These are phyloP conservation scores for Thalia dealbata DNA, from an alignment of 176 grass and related monocot genomes.

Conservation along the genomic window DNA sequence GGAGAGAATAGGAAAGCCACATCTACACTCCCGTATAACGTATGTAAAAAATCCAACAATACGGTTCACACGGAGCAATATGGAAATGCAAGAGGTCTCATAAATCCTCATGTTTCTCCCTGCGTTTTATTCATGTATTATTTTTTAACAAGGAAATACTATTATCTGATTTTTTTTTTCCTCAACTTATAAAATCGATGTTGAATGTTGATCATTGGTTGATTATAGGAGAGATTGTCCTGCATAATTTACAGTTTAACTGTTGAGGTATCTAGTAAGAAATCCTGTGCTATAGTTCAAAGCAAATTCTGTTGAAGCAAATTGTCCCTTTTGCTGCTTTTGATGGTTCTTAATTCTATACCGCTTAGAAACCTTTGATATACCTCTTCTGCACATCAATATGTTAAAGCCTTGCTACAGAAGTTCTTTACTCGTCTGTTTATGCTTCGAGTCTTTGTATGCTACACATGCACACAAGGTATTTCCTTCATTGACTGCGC, in stretches of 20 bases:
- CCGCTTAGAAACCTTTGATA: background rate
- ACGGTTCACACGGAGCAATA: no score
- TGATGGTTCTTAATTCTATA: background rate
- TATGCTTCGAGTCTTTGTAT: background rate
- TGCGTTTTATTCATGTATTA: background rate
- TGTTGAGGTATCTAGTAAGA: background rate
- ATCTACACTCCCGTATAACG: background rate
- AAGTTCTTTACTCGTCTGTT: background rate
- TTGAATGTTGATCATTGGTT: background rate
- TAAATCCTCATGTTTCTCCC: background rate
- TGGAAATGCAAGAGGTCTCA: background rate
- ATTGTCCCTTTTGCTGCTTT: background rate
- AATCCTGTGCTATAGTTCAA: background rate
- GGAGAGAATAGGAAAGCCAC: no score
- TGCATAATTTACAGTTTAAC: background rate
- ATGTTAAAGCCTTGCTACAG: background rate
- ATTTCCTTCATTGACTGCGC: background rate
- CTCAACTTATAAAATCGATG: background rate
- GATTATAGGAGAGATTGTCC: background rate
- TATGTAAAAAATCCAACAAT: background rate
- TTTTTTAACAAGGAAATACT: background rate
- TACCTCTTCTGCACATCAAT: no score
- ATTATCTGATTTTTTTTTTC: background rate
- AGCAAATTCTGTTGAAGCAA: background rate
- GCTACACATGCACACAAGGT: background rate